A percentile compares a stretch with the other conserved stretches of the same genome.
These are phyloP conservation scores for Teunomyces aglyptinius DNA, from an alignment of 805 yeast genomes.

Conservation along the genomic window DNA sequence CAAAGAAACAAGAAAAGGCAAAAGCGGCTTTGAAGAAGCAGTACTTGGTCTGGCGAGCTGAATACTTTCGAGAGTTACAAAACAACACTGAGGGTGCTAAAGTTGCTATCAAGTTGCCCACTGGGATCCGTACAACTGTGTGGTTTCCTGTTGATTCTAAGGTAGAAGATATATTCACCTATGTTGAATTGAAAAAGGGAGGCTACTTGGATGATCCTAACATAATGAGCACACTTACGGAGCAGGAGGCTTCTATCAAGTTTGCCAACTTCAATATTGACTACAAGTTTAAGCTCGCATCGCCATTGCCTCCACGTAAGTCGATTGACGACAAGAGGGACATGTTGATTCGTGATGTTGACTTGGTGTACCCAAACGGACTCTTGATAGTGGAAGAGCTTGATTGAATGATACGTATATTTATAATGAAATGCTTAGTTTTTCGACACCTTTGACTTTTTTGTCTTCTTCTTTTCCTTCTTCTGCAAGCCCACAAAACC, in stretches of 20 bases:
- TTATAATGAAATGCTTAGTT: conserved; percentile 6
- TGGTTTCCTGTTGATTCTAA: conserved; percentile 29
- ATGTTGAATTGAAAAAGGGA: conserved; percentile 35
- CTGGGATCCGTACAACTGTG: conserved; percentile 55
- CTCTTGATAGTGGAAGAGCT: conserved; percentile 58
- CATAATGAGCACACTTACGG: conserved; percentile 17
- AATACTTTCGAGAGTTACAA: conserved; percentile 25
- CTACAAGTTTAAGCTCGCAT: conserved; percentile 31
- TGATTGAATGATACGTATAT: background rate
- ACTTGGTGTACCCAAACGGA: conserved; percentile 44
- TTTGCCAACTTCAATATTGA: conserved; percentile 24
- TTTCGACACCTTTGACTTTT: conserved; percentile 43
- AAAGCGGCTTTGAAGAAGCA: conserved; percentile 35
- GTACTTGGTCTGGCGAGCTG: conserved; percentile 29
- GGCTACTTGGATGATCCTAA: conserved; percentile 36
- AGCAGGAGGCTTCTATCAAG: conserved; percentile 19
- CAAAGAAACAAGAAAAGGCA: conserved; percentile 35
- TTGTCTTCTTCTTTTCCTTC: conserved; percentile 77
- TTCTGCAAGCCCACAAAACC: conserved; percentile 77
- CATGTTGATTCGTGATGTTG: conserved; percentile 58
- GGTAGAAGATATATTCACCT: conserved; percentile 33
- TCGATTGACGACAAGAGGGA: conserved; percentile 35
- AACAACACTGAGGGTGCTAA: conserved; percentile 40
- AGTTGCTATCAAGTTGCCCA: conserved; percentile 65
- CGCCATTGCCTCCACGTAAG: conserved; percentile 40